Base-by-base conservation (phyloP, 2,329 filamentous ascomycete genomes). In the Phialocephala sp. region DNA sequence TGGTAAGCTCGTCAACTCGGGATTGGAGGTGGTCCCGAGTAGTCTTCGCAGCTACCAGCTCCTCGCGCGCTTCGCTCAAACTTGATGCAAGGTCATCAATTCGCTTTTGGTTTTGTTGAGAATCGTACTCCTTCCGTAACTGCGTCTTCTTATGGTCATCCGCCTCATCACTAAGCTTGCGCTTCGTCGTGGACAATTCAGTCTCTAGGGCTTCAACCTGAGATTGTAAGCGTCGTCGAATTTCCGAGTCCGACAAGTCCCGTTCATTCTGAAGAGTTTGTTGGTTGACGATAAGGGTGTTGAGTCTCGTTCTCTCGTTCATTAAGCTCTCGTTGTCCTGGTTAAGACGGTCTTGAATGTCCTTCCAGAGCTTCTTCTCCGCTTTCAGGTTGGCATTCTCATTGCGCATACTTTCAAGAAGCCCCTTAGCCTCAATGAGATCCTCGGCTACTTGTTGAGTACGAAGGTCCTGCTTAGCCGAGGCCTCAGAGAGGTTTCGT, bases 361-460 rank as follows among this genome's bases (percentile, higher is more conserved):
- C 92, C 80, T 95, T 97, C 91, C 92, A 97, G 11, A 99, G 84
- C 43, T 93, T 91, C 80, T 97, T 97, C 78, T 98, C 94, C 0
- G 94, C 94, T 77, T 97, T 97, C 39, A 97, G 85, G 74, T 98
- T 97, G 18, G 93, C 90, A 62, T 90, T 93, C 76, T 99, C 95
- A 70, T 93, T 93, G 60, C 93, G 91, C 78, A 97, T 86, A 74
- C 93, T 94, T 74, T 99, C 94, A 3, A 91, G 83, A 60, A 94
- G 80, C 37, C 91, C 91, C 76, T 89, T 91, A 5, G 91, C 89
- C 76, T 97, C 95, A 11, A 98, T 89, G 6, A 98, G 85, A 72
- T 99, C 94, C 78, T 98, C 94, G 0, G 93, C 93, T 35, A 94
- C 91, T 78, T 97, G 93, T 74, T 97, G 93, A 1, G 91, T 95